phyloP scores from a whole-genome alignment of 441 rosid genomes.

The Gossypium davidsonii region DNA sequence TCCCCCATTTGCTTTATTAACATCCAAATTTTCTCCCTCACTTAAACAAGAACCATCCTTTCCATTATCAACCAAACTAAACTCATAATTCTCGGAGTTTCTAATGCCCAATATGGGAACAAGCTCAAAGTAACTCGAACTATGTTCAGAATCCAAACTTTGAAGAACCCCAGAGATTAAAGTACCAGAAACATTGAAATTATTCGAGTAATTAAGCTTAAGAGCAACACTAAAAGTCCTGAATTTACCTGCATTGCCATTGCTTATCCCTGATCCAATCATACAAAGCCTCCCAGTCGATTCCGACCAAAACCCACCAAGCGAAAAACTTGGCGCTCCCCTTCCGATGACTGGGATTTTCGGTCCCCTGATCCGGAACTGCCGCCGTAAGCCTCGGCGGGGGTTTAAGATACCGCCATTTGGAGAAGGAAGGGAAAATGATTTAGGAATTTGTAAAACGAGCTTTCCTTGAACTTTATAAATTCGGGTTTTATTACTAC shows the following conservation, averaged over 20 bases:
- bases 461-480: constrained; percentile 43
- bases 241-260: constrained; percentile 24
- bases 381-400: constrained; percentile 29
- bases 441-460: constrained; percentile 29
- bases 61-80: constrained; percentile 37
- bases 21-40: constrained; percentile 33
- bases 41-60: constrained; percentile 22
- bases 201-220: constrained; percentile 53
- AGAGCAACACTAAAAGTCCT: constrained; percentile 40
- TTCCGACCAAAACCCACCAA: constrained; percentile 69
- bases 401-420: constrained; percentile 15
- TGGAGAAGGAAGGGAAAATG: constrained; percentile 14
- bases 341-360: constrained; percentile 32
- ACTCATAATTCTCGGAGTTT: constrained; percentile 44
- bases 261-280: constrained; percentile 61
- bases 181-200: constrained; percentile 40
- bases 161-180: constrained; percentile 59
- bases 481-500: constrained; percentile 17
- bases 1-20: constrained; percentile 25
- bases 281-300: constrained; percentile 65
- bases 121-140: constrained; percentile 39
- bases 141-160: constrained; percentile 30
- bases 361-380: constrained; percentile 47
- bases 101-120: constrained; percentile 57
- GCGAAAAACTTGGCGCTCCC: constrained; percentile 29